Percentiles rank a stretch among this genome's conserved stretches.
Evolutionary conservation across 1,284 basidiomycete species (phyloP).

Genomic region (Cryptococcus floricola): DNA sequence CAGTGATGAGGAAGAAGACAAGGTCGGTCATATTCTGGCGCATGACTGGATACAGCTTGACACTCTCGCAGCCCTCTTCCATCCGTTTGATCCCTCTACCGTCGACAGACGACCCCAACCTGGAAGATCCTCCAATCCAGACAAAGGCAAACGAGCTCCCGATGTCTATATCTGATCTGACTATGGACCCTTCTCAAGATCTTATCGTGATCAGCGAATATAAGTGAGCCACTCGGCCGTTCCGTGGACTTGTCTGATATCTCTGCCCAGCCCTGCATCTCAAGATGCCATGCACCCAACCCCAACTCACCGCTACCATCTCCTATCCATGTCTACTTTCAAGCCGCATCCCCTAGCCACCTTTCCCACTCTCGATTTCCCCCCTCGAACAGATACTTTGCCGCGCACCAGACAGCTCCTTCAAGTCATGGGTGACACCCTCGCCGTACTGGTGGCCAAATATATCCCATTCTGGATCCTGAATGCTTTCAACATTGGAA

Average conservation of each 20-base stretch:
- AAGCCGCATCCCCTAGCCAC: slow-evolving; percentile 43
- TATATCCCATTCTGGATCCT: slow-evolving; percentile 28
- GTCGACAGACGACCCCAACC: slow-evolving; percentile 32
- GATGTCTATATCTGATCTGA: slow-evolving; percentile 46
- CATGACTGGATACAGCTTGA: background rate
- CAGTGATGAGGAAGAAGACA: slow-evolving; percentile 17
- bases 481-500: slow-evolving; percentile 25
- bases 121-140: slow-evolving; percentile 27
- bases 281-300: background rate
- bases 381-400: slow-evolving; percentile 21
- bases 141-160: slow-evolving; percentile 24
- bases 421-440: slow-evolving; percentile 45
- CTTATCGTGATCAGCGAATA: slow-evolving; percentile 45
- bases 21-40: slow-evolving; percentile 14
- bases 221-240: slow-evolving; percentile 18
- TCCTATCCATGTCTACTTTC: slow-evolving; percentile 41
- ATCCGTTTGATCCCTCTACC: slow-evolving; percentile 44
- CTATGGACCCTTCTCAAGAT: slow-evolving; percentile 49
- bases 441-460: slow-evolving; percentile 39
- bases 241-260: no score
- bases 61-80: slow-evolving; percentile 22
- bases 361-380: slow-evolving; percentile 35
- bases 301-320: slow-evolving; percentile 41
- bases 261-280: slow-evolving; percentile 5
- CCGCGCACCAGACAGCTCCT: slow-evolving; percentile 41